Base-by-base conservation (phyloP, 2,329 filamentous ascomycete genomes). In the Apiospora hydei region DNA sequence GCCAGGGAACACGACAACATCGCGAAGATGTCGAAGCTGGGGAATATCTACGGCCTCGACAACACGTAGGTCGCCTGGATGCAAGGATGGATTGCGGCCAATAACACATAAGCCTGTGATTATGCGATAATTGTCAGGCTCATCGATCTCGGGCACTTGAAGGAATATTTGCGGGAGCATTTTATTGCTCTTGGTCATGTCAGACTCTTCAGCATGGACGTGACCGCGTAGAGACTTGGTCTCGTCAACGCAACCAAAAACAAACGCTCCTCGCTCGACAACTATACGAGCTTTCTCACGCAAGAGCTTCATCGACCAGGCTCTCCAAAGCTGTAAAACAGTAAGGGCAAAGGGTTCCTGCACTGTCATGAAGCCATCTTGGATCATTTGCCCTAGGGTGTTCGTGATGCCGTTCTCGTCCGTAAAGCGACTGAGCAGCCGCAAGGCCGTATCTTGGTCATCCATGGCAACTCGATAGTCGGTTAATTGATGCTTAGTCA, bases 251-350 rank as follows among this genome's bases (percentile, higher is more conserved):
- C 94, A 95, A 3, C 96, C 96, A 8, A 98, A 88, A 0, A 98
- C 86, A 78, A 97, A 97, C 0, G 95, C 95, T 1, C 96, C 95
- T 72, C 96, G 83, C 8, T 94, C 91, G 13, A 99, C 88, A 1
- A 91, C 87, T 61, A 99, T 94, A 41, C 93, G 92, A 0, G 96
- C 95, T 77, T 98, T 98, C 76, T 98, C 95, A 77, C 98, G 98
- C 24, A 99, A 87, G 16, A 93, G 88, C 78, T 97, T 98, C 76
- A 98, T 89, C 0, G 92, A 94, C 93, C 94, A 98, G 1, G 94
- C 90, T 74, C 93, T 88, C 96, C 96, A 99, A 0, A 98, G 86
- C 47, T 91, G 89, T 14, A 99, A 84, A 11, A 98, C 82, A 0
- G 94, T 95, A 73, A 90, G 88, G 30, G 95, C 86, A 80, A 98